A percentile compares a stretch with the other conserved stretches of the same genome.
These are phyloP conservation scores for Pseudopithomyces chartarum DNA, from an alignment of 2,329 filamentous ascomycete genomes.

Conservation along the genomic window DNA sequence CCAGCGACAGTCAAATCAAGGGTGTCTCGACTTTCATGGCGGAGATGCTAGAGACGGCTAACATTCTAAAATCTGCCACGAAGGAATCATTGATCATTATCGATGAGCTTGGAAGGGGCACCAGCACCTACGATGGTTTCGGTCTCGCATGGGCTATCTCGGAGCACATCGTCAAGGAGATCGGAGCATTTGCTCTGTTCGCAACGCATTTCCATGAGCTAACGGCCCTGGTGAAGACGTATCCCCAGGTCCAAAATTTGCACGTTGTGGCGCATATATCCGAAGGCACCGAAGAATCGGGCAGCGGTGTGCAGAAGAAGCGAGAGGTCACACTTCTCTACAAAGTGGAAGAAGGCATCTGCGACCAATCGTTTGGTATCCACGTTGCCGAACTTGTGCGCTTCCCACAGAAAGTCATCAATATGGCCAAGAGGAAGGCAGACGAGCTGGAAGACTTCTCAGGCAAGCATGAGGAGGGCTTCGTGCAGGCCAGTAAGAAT, in stretches of 20 bases:
- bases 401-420: constrained; percentile 95
- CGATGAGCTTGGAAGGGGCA: constrained; percentile 94
- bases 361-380: constrained; percentile 97
- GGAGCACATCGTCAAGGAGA: constrained; percentile 95
- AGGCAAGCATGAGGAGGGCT: constrained; percentile 68
- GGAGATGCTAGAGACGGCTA: constrained; percentile 98
- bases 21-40: constrained; percentile 99
- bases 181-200: constrained; percentile 91
- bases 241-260: constrained; percentile 87
- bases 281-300: constrained; percentile 54
- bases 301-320: constrained; percentile 47
- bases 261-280: constrained; percentile 95
- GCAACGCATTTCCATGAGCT: constrained; percentile 99
- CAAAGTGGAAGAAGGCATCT: constrained; percentile 93
- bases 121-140: constrained; percentile 97
- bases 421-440: constrained; percentile 98
- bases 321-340: constrained; percentile 91
- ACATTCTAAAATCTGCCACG: constrained; percentile 96
- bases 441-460: constrained; percentile 98
- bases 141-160: constrained; percentile 99
- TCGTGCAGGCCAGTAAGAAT: constrained; percentile 63
- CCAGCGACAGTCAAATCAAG: constrained; percentile 95
- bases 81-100: constrained; percentile 97
- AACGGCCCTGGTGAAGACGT: constrained; percentile 84
- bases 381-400: constrained; percentile 96